Percentiles rank a stretch among this genome's conserved stretches.
Conservation (phyloP, 352 stramenopile genomes). For the Achlya hypogyna region DNA sequence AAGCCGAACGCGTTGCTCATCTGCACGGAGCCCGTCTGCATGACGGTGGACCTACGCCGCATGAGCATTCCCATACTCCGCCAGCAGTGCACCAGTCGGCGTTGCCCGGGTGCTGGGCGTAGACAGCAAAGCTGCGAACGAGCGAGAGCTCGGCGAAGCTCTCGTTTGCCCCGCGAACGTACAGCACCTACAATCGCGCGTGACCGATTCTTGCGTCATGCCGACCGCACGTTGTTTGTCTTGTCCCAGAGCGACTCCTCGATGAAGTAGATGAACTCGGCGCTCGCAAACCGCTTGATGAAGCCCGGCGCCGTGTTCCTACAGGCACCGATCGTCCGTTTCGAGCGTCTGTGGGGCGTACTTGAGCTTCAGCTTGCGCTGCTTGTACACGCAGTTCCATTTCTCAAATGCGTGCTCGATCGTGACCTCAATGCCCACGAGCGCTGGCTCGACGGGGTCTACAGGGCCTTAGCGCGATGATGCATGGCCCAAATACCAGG, state of each 20-base stretch:
- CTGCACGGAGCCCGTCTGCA: slow-evolving; percentile 52
- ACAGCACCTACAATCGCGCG: slow-evolving; percentile 40
- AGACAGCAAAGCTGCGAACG: slow-evolving; percentile 65
- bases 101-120: slow-evolving; percentile 31
- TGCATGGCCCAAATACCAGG: slow-evolving; percentile 34
- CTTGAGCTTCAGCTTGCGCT: slow-evolving; percentile 8
- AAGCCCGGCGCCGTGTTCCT: slow-evolving; percentile 65
- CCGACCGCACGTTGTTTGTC: slow-evolving; percentile 37
- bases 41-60: slow-evolving; percentile 46
- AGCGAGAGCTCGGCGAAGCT: slow-evolving; percentile 59
- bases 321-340: not conserved
- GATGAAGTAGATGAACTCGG: slow-evolving; percentile 64
- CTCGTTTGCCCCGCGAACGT: slow-evolving; percentile 67
- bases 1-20: slow-evolving; percentile 72
- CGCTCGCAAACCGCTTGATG: slow-evolving; percentile 68
- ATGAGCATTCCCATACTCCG: not conserved
- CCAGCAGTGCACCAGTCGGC: slow-evolving; percentile 29
- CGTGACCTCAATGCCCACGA: slow-evolving; percentile 7
- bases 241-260: slow-evolving; percentile 70
- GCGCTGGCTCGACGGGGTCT: slow-evolving; percentile 4
- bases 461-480: slow-evolving; percentile 47
- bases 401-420: not conserved
- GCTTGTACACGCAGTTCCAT: slow-evolving; percentile 11
- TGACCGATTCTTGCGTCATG: not conserved
- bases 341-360: not conserved